Conservation (phyloP, 768 basidiomycete species). For the Dentipellis fragilis region DNA sequence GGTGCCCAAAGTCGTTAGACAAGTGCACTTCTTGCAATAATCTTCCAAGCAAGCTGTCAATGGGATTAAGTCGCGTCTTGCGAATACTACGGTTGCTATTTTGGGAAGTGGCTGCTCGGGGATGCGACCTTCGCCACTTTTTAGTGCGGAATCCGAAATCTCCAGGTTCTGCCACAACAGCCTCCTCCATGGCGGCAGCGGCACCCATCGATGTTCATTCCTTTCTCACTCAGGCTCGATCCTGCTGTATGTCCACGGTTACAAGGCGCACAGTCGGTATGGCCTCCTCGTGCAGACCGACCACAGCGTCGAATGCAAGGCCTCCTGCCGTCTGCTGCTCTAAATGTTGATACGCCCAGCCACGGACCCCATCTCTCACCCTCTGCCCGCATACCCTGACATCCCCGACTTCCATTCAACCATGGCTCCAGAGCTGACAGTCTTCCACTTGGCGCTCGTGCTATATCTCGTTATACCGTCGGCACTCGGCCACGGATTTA, state of each 20-base stretch:
- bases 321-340: not conserved
- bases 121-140: not conserved
- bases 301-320: not conserved
- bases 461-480: constrained; percentile 1
- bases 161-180: not conserved
- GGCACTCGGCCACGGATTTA: constrained; percentile 19
- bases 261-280: not conserved
- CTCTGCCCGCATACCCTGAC: too few species aligned
- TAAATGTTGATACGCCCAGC: not conserved
- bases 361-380: too few species aligned
- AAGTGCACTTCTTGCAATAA: too few species aligned
- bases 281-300: not conserved
- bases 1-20: too few species aligned
- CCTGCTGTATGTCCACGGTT: not conserved
- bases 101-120: not conserved
- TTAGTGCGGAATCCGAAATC: not conserved
- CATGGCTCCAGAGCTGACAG: too few species aligned
- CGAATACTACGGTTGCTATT: not conserved
- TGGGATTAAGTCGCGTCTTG: not conserved
- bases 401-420: too few species aligned
- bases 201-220: too few species aligned
- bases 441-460: not conserved
- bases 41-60: too few species aligned
- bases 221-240: too few species aligned
- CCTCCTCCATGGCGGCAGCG: too few species aligned